phyloP scores from a whole-genome alignment of 139 green algal genomes.

The Astrephomene gubernaculifera region DNA sequence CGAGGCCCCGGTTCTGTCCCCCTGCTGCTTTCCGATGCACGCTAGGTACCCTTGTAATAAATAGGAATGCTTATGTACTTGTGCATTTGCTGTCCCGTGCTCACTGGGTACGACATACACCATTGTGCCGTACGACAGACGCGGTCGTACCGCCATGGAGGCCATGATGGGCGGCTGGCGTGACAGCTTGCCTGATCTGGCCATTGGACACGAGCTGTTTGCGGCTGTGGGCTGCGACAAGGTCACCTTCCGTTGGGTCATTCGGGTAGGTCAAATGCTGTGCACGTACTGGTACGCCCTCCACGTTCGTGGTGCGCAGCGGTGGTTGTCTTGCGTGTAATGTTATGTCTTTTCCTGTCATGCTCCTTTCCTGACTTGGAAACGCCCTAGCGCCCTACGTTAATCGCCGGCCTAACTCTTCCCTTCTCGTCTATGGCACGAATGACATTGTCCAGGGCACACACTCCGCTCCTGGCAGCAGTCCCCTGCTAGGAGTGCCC shows the following conservation, averaged over 20 bases:
- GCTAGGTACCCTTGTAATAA: background rate
- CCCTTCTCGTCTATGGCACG: background rate
- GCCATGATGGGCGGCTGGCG: constrained; percentile 50
- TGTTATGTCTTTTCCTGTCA: background rate
- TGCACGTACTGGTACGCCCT: background rate
- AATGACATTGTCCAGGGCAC: too few relatives aligned
- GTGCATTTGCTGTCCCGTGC: background rate
- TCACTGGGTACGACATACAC: background rate
- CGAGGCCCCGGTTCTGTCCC: background rate
- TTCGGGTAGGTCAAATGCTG: constrained; percentile 1
- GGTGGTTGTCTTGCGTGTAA: background rate
- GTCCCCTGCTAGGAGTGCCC: constrained; percentile 30
- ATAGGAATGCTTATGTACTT: background rate
- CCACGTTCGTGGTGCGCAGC: background rate
- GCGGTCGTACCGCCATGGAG: constrained; percentile 25
- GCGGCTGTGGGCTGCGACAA: background rate
- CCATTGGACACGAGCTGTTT: constrained; percentile 40
- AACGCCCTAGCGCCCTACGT: background rate
- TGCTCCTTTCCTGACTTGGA: background rate
- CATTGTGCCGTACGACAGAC: background rate
- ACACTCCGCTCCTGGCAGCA: background rate
- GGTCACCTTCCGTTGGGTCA: constrained; percentile 43
- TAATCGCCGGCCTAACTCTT: background rate
- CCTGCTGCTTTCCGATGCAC: background rate
- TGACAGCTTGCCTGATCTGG: constrained; percentile 33